phyloP scores from a whole-genome alignment of 192 early-diverging fungal species.

The Backusella westeae region DNA sequence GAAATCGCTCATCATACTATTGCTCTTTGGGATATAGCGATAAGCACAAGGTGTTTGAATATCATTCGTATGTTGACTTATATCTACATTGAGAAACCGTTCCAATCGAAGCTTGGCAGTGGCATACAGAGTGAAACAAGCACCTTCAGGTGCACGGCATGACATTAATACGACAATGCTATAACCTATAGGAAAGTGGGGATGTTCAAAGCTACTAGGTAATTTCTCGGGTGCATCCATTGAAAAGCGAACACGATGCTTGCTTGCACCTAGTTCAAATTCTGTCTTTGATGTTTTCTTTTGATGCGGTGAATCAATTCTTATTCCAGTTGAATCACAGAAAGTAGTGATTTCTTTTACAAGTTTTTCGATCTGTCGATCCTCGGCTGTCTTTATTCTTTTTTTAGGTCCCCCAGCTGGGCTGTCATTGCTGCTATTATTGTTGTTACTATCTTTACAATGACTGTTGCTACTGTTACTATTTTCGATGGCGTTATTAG shows the following conservation, averaged over 20 bases:
- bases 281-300: background rate
- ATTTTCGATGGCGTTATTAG: background rate
- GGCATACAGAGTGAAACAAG: background rate
- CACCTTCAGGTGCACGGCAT: background rate
- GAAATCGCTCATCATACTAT: background rate
- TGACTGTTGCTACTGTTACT: background rate
- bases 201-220: constrained; percentile 1
- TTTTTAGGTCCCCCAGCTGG: background rate
- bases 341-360: background rate
- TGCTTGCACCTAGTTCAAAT: constrained; percentile 6
- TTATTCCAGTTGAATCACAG: background rate
- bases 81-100: background rate
- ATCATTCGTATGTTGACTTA: background rate
- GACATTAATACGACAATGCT: background rate
- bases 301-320: background rate
- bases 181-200: background rate
- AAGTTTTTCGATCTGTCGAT: constrained; percentile 6
- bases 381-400: background rate
- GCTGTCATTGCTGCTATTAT: background rate
- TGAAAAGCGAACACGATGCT: background rate
- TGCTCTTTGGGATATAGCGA: background rate
- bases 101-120: background rate
- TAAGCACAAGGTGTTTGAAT: background rate
- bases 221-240: background rate
- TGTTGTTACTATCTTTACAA: background rate